A percentile compares a stretch with the other conserved stretches of the same genome.
Conservation (phyloP, 768 basidiomycete genomes). For the Hygrocybe coccinea region DNA sequence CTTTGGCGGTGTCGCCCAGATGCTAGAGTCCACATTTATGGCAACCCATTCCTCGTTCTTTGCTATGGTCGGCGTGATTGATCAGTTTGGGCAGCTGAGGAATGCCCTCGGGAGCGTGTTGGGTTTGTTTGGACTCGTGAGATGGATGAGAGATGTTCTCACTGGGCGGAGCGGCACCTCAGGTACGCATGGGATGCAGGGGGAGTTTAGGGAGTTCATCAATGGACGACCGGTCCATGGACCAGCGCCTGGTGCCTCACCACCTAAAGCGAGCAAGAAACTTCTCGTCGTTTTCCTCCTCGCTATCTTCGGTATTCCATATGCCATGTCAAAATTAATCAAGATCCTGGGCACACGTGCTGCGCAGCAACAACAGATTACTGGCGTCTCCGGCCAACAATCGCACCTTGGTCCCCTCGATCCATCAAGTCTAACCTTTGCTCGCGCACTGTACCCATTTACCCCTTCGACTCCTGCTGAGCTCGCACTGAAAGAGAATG, state of each 20-base stretch:
- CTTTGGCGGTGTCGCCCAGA: constrained; percentile 90
- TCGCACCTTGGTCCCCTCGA: constrained; percentile 57
- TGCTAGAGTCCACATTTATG: constrained; percentile 97
- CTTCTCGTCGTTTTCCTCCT: constrained; percentile 91
- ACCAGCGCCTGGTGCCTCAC: constrained; percentile 29
- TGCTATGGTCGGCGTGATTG: constrained; percentile 93
- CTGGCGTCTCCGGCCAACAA: constrained; percentile 3
- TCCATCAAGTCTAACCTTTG: constrained; percentile 78
- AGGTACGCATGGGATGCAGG: constrained; percentile 36
- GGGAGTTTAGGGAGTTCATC: constrained; percentile 75
- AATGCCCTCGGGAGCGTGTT: constrained; percentile 92
- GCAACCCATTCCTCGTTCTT: constrained; percentile 94
- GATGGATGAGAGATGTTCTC: constrained; percentile 74
- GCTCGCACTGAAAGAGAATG: constrained; percentile 77
- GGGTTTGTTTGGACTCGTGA: constrained; percentile 82
- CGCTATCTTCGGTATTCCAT: constrained; percentile 89
- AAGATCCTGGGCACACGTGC: constrained; percentile 65
- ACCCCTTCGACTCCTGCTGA: constrained; percentile 70
- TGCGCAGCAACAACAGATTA: constrained; percentile 34
- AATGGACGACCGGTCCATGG: constrained; percentile 52
- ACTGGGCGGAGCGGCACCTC: constrained; percentile 31
- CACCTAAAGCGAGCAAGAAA: constrained; percentile 74
- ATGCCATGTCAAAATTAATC: constrained; percentile 87
- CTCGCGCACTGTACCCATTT: constrained; percentile 76
- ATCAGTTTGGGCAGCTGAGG: constrained; percentile 88